Evolutionary conservation across 78 protist species (phyloP).

Genomic region (Pigoraptor vietnamica): DNA sequence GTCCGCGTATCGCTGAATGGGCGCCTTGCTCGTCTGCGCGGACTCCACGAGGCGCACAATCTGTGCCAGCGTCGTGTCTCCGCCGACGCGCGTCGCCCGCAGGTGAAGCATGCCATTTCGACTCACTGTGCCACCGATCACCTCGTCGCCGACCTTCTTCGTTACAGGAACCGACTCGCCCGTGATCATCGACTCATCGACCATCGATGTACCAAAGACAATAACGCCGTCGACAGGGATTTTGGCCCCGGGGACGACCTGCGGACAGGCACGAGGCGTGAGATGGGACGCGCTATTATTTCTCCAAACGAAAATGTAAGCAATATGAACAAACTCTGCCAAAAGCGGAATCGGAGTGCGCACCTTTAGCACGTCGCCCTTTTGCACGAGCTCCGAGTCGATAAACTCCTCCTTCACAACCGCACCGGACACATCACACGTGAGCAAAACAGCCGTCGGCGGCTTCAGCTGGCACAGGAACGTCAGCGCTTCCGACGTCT

Average conservation of each 20-base stretch:
- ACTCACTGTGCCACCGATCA: conserved; percentile 89
- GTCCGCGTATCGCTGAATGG: conserved; percentile 70
- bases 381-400: conserved; percentile 12
- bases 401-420: neutral
- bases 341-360: neutral
- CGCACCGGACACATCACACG: neutral
- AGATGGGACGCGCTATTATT: neutral
- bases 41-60: conserved; percentile 80
- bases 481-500: conserved; percentile 71
- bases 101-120: conserved; percentile 49
- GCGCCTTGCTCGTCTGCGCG: conserved; percentile 77
- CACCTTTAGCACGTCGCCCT: conserved; percentile 68
- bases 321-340: no score
- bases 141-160: conserved; percentile 57
- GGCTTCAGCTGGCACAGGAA: conserved; percentile 57
- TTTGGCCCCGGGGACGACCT: neutral
- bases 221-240: conserved; percentile 18
- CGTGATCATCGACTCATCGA: conserved; percentile 91
- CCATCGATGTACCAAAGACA: neutral
- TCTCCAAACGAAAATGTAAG: no score
- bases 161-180: conserved; percentile 82
- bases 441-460: conserved; percentile 29
- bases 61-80: conserved; percentile 68
- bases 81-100: conserved; percentile 66
- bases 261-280: neutral